Conservation (phyloP, 805 yeast species). For the Torulaspora maleeae region DNA sequence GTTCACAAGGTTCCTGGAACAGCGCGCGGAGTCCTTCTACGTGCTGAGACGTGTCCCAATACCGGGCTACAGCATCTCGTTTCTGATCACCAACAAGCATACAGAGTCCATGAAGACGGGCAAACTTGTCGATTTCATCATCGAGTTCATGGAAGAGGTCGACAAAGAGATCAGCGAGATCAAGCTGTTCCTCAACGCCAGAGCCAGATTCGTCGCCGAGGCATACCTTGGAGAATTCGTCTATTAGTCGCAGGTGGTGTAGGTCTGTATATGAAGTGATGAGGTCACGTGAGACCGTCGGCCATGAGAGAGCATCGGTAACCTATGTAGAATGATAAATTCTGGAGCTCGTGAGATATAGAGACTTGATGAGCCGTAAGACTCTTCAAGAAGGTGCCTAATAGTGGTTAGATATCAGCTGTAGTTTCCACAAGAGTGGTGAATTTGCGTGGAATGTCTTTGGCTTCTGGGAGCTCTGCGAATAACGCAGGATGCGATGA, state of each 20-base stretch:
- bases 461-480: constrained; percentile 5
- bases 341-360: background rate
- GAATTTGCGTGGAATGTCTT: constrained; percentile 4
- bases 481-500: constrained; percentile 2
- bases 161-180: constrained; percentile 98
- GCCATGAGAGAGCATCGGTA: background rate
- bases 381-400: background rate
- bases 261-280: background rate
- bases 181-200: constrained; percentile 92
- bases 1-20: constrained; percentile 87
- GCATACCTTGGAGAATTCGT: constrained; percentile 89
- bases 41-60: constrained; percentile 89
- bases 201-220: constrained; percentile 97
- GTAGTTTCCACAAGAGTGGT: background rate
- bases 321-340: background rate
- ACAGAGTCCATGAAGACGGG: constrained; percentile 94
- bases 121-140: constrained; percentile 91
- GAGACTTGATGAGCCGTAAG: too few relatives aligned
- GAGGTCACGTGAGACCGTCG: background rate
- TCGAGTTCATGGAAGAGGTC: constrained; percentile 98
- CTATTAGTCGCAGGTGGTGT: constrained; percentile 30
- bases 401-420: background rate
- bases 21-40: constrained; percentile 91
- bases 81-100: constrained; percentile 87
- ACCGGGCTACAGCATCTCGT: constrained; percentile 87